Base-by-base conservation (phyloP, 2,329 filamentous ascomycete species). In the Calcarisporium arbuscula region DNA sequence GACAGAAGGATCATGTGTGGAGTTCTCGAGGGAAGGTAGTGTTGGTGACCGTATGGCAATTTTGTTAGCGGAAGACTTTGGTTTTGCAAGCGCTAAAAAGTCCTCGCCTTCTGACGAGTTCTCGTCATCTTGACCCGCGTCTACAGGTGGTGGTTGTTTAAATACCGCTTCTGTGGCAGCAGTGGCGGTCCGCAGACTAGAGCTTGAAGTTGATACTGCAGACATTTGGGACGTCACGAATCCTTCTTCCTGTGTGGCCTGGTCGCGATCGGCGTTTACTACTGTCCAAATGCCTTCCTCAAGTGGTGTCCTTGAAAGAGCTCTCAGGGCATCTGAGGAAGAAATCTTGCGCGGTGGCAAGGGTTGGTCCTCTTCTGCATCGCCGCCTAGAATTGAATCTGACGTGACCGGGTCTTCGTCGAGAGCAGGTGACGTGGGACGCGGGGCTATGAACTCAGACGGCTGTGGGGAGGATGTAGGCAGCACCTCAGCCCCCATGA, bases 401-500 rank as follows among this genome's bases (percentile, higher is more conserved):
- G 52, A 52, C 25, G 41, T 44, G 28, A 48, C 38, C 28, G 49
- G 45, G 16, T 60, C 49, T 35, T 50, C 50, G 10, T 50, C 40
- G 10, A 44, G 41, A 16, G 32, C 35, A 8, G 48, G 47, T 23
- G 50, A 53, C 16, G 47, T 32, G 33, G 52, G 41, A 36, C 49
- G 46, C 7, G 49, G 50, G 26, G 46, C 41, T 34, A 56, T 46
- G 48, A 55, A 45, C 40, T 59, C 52, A 36, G 58, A 45, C 36
- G 52, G 42, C 41, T 66, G 63, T 30, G 75, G 76, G 16, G 74
- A 77, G 18, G 68, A 60, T 29, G 75, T 78, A 15, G 77, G 74
- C 38, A 78, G 57, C 22, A 82, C 73, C 48, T 80, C 74, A 43
- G 68, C 61, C 34, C 75, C 76, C 50, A 68, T 67, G 29, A 80